Base-by-base conservation (phyloP, 2,329 filamentous ascomycete species). In the Gnomoniopsis smithogilvyi region DNA sequence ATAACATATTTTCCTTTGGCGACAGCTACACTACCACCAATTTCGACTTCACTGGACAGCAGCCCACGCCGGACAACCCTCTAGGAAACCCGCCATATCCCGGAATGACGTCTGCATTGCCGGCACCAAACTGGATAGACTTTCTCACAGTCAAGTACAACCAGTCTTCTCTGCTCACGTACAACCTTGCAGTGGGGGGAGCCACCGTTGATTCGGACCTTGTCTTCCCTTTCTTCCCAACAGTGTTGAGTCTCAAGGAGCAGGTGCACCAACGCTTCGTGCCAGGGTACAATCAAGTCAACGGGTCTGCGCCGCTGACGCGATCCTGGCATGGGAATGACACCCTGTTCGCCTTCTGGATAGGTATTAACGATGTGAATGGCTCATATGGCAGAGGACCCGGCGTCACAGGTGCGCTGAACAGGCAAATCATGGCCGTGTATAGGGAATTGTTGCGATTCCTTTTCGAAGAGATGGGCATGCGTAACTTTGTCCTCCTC, bases 81-180 rank as follows among this genome's bases (percentile, higher is more conserved):
- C 74, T 89, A 48, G 86, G 86, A 0, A 89, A 89, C 65, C 86
- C 86, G 0, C 62, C 73, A 0, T 83, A 81, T 62, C 80, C 79
- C 0, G 78, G 80, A 22, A 78, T 70, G 63, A 82, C 80, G 22
- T 75, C 78, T 0, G 72, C 76, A 11, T 11, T 6, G 78, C 78
- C 22, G 81, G 81, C 17, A 12, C 68, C 73, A 22, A 82, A 83
- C 64, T 83, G 80, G 80, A 72, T 82, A 36, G 80, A 76, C 48
- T 78, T 74, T 59, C 69, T 83, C 3, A 78, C 78, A 0, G 73
- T 72, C 3, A 72, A 74, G 52, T 74, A 80, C 63, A 83, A 83
- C 64, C 68, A 67, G 2, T 79, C 78, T 0, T 62, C 74, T 0
- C 65, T 83, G 3, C 70, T 76, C 51, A 77, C 76, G 14, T 84